A percentile compares a stretch with the other conserved stretches of the same genome.
Conservation (phyloP, 139 green algal genomes). For the Micromonas commoda region DNA sequence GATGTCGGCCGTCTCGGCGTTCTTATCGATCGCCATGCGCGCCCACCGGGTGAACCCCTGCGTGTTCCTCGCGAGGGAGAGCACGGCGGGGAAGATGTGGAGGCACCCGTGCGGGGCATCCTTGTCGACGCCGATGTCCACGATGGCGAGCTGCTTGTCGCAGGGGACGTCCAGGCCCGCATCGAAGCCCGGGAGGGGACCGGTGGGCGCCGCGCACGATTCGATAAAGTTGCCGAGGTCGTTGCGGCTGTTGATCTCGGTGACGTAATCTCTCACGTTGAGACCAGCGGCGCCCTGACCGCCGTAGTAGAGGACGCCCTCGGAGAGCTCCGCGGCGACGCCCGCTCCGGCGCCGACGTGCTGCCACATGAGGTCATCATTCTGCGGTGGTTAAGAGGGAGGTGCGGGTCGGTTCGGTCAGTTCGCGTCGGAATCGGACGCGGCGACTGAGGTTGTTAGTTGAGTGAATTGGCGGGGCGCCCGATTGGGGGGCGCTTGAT, state of each 20-base stretch:
- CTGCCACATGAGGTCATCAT: constrained; percentile 30
- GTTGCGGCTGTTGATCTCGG: constrained; percentile 5
- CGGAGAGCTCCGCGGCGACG: background rate
- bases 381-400: too few relatives aligned
- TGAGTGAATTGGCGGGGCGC: background rate
- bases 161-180: constrained; percentile 23
- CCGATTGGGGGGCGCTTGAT: background rate
- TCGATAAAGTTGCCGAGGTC: constrained; percentile 31
- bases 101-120: constrained; percentile 25
- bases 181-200: background rate
- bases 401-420: too few relatives aligned
- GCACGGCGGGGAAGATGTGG: constrained; percentile 36
- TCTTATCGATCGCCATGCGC: constrained; percentile 19
- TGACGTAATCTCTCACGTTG: constrained; percentile 24
- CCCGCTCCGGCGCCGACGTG: constrained; percentile 25
- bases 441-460: background rate
- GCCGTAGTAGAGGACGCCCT: constrained; percentile 37
- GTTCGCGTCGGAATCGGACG: too few relatives aligned
- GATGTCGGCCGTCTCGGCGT: constrained; percentile 4
- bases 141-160: constrained; percentile 34
- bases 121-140: constrained; percentile 28
- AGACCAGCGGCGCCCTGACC: constrained; percentile 14
- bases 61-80: constrained; percentile 36
- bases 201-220: constrained; percentile 18
- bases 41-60: constrained; percentile 24